These are phyloP conservation scores for Adansonia rubrostipa DNA, from an alignment of 441 rosid species.

Conservation along the genomic window DNA sequence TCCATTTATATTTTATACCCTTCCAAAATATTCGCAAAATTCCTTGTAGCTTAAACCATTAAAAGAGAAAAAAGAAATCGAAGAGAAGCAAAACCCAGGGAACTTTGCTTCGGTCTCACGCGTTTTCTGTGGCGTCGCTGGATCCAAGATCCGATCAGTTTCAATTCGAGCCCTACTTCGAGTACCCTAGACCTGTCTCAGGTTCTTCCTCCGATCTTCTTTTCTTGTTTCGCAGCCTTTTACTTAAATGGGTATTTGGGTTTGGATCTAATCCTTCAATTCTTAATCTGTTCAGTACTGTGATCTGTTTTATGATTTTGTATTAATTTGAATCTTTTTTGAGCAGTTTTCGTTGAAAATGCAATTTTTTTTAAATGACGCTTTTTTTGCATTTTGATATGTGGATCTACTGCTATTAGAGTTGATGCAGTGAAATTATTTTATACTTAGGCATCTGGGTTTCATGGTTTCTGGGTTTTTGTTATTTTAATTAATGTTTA, in stretches of 20 bases:
- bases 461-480: background rate
- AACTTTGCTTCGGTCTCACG: constrained; percentile 21
- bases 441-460: background rate
- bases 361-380: background rate
- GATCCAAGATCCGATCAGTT: constrained; percentile 17
- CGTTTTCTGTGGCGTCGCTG: background rate
- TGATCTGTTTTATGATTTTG: constrained; percentile 3
- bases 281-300: background rate
- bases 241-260: background rate
- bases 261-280: background rate
- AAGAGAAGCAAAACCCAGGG: constrained; percentile 1
- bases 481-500: background rate
- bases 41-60: background rate
- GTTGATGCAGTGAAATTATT: background rate
- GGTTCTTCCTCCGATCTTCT: constrained; percentile 18
- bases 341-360: constrained; percentile 14
- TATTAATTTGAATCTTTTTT: background rate
- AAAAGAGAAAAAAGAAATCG: background rate
- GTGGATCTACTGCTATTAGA: constrained; percentile 19
- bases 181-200: constrained; percentile 11
- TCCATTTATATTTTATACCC: background rate
- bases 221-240: background rate
- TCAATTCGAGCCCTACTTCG: background rate
- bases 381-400: background rate
- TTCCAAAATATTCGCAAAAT: constrained; percentile 1